Evolutionary conservation across 768 basidiomycete species (phyloP).

Genomic region (Leucogyrophana mollusca): DNA sequence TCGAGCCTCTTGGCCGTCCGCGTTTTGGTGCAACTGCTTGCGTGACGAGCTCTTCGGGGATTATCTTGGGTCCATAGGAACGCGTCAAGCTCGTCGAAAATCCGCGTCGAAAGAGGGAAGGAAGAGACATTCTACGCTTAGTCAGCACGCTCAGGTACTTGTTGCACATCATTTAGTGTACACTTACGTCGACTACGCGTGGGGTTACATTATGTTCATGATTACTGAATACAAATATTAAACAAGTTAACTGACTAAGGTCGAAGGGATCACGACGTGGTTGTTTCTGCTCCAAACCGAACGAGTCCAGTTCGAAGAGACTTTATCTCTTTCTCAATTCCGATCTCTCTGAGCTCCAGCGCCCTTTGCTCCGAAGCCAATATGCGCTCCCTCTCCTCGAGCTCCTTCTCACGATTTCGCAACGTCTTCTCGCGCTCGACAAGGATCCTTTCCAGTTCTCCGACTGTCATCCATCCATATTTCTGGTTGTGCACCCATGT

Average conservation of each 20-base stretch:
- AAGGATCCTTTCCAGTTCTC: slow-evolving; percentile 16
- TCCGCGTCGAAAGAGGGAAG: slow-evolving; percentile 13
- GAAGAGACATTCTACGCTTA: slow-evolving; percentile 7
- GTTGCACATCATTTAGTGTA: no score
- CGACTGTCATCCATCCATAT: slow-evolving; percentile 20
- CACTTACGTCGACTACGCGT: no score
- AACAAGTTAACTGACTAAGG: no score
- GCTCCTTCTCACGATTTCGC: neutral
- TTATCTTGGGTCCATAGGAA: slow-evolving; percentile 2
- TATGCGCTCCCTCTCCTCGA: neutral
- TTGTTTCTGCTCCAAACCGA: neutral
- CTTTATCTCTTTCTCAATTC: neutral
- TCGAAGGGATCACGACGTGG: neutral
- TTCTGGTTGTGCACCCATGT: slow-evolving; percentile 15
- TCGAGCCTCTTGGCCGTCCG: neutral
- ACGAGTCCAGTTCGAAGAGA: neutral
- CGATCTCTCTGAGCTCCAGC: neutral
- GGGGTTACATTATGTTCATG: no score
- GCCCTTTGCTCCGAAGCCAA: neutral
- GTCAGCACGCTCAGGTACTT: no score
- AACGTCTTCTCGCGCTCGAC: slow-evolving; percentile 8
- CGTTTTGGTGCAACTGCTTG: neutral
- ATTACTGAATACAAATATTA: no score
- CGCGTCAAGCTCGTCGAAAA: slow-evolving; percentile 13
- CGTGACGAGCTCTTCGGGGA: neutral